A percentile compares a stretch with the other conserved stretches of the same genome.
Conservation (phyloP, 2,329 filamentous ascomycete species). For the Fusarium irregulare region DNA sequence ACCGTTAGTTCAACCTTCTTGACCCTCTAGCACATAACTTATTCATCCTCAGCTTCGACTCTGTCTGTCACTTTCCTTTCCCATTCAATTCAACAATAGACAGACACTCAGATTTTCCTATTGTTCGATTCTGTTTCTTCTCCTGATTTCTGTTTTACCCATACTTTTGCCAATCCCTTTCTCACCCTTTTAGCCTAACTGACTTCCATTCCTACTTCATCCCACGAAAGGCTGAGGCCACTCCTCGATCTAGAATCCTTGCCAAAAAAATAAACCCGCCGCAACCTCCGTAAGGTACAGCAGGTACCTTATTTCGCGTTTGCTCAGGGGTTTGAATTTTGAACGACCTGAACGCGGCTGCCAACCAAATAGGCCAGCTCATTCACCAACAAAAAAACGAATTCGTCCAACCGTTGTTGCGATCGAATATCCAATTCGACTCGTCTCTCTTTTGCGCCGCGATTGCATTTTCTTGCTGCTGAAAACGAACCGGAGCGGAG, state of each 20-base stretch:
- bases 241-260: slow-evolving; percentile 48
- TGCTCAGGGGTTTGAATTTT: slow-evolving; percentile 47
- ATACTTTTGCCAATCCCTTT: slow-evolving; percentile 12
- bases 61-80: slow-evolving; percentile 4
- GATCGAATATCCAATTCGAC: slow-evolving; percentile 8
- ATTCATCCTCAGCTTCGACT: slow-evolving; percentile 5
- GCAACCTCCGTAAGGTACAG: slow-evolving; percentile 14
- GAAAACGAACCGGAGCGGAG: slow-evolving; percentile 11
- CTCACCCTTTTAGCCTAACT: slow-evolving; percentile 6
- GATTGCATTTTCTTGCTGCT: slow-evolving; percentile 9
- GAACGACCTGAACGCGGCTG: slow-evolving; percentile 15
- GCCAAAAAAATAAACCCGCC: slow-evolving; percentile 33
- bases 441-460: slow-evolving; percentile 5
- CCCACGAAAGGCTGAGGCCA: slow-evolving; percentile 45
- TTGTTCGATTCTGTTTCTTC: slow-evolving; percentile 10
- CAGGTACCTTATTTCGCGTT: slow-evolving; percentile 42
- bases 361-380: slow-evolving; percentile 34
- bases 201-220: slow-evolving; percentile 21
- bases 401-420: slow-evolving; percentile 4
- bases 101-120: slow-evolving; percentile 1
- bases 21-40: slow-evolving; percentile 23
- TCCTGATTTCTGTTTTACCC: background rate
- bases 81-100: slow-evolving; percentile 19
- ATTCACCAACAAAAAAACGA: slow-evolving; percentile 30
- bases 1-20: slow-evolving; percentile 19